A percentile compares a stretch with the other conserved stretches of the same genome.
Evolutionary conservation across 2,329 filamentous ascomycete species (phyloP).

Genomic region (Xylaria sp.): DNA sequence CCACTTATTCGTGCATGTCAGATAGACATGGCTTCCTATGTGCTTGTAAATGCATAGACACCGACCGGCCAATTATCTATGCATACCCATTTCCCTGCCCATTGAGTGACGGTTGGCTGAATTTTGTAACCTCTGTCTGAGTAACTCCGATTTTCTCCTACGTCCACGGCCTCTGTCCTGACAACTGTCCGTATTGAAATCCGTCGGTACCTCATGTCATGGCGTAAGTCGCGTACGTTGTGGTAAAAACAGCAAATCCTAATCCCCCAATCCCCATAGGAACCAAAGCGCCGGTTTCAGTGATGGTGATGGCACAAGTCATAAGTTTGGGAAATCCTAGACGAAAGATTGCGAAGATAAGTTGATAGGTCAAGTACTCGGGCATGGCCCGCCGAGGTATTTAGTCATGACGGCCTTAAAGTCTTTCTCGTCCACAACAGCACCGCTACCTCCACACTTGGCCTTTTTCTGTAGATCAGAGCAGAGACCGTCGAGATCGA

Average conservation of each 20-base stretch:
- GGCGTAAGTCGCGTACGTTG: conserved; percentile 16
- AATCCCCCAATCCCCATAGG: conserved; percentile 14
- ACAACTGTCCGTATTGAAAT: conserved; percentile 16
- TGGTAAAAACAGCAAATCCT: conserved; percentile 29
- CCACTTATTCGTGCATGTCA: conserved; percentile 14
- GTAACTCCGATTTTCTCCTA: conserved; percentile 31
- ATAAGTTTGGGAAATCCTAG: conserved; percentile 9
- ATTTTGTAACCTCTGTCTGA: conserved; percentile 33
- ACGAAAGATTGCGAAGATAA: conserved; percentile 13
- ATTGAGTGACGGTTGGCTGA: conserved; percentile 17
- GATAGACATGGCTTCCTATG: conserved; percentile 23
- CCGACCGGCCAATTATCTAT: conserved; percentile 31
- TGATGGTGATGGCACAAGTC: conserved; percentile 34
- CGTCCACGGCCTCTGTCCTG: conserved; percentile 8
- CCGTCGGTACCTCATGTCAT: conserved; percentile 12
- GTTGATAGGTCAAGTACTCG: conserved; percentile 16
- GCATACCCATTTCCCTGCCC: conserved; percentile 29
- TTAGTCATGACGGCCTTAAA: conserved; percentile 82
- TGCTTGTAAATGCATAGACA: conserved; percentile 35
- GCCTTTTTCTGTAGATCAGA: conserved; percentile 94
- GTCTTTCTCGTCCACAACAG: conserved; percentile 88
- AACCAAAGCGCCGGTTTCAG: conserved; percentile 31
- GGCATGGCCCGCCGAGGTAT: conserved; percentile 55
- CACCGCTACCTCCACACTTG: conserved; percentile 89
- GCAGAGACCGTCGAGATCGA: conserved; percentile 93